Evolutionary conservation across 2,329 filamentous ascomycete species (phyloP), one percentile per base, ranked within the genome.

Genomic region (Fusarium euwallaceae): DNA sequence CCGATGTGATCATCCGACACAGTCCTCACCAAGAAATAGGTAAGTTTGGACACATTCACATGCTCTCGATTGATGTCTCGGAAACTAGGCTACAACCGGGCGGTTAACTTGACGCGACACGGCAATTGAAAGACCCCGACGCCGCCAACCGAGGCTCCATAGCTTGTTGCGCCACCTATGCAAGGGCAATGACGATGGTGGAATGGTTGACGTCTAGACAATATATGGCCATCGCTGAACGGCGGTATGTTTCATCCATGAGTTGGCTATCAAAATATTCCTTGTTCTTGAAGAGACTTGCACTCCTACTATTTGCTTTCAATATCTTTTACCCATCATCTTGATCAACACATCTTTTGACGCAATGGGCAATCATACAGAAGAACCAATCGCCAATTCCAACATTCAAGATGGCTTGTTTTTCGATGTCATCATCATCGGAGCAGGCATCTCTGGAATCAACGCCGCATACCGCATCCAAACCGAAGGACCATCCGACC

Each of bases 381-480:
- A 75, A 24, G 63, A 69, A 12, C n/a, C 10, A 55, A 29, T 34
- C 17, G 6, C 10, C 17, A 20, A 55, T 22, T 55, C 27, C 27
- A 55, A 20, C 17, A 55, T 3, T 6, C 10, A 20, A 16, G 29
- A 34, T 55, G 22, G 10, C 14, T 59, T 66, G 7, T 58, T 27
- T 7, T 73, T 71, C 7, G 90, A 92, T 77, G 82, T 91, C 20
- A 81, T 94, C 76, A 90, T 95, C 75, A 83, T 95, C 62, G 93
- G 93, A 14, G 92, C 92, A 3, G 93, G 93, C 12, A 90, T 95
- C 64, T 92, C 92, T 7, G 93, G 93, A 63, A 92, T 95, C 83
- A 94, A 95, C 75, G 86, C 91, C 14, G 93, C 89, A 16, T 95
- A 95, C 78, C 90, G 92, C n/a, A 76, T 94, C 2, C 90, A 94